Conservation (phyloP, 2,329 filamentous ascomycete genomes). For the Verticillium isaacii region DNA sequence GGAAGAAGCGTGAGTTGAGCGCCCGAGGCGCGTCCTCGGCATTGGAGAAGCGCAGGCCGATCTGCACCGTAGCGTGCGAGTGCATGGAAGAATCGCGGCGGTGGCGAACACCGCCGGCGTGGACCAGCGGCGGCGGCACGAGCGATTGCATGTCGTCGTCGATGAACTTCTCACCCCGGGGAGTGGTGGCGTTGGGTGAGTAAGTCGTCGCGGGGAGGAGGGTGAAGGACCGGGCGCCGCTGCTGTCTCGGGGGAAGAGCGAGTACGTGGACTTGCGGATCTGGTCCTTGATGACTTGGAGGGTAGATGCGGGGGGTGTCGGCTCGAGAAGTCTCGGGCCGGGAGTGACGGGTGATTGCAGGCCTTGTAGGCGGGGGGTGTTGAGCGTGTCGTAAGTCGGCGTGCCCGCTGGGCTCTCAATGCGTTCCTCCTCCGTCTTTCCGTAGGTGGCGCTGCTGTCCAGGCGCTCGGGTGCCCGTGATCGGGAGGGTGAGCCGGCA, state of each 20-base stretch:
- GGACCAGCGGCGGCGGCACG: slow-evolving; percentile 10
- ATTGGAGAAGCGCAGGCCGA: slow-evolving; percentile 63
- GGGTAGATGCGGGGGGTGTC: slow-evolving; percentile 7
- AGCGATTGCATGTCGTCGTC: slow-evolving; percentile 8
- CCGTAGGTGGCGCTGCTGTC: slow-evolving; percentile 19
- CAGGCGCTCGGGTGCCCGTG: slow-evolving; percentile 22
- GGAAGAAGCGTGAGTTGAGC: slow-evolving; percentile 23
- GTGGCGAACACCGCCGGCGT: slow-evolving; percentile 34
- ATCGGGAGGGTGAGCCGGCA: slow-evolving; percentile 25
- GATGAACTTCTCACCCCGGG: not conserved
- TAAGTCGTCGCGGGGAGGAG: slow-evolving; percentile 46
- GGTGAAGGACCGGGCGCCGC: slow-evolving; percentile 24
- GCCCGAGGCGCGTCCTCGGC: slow-evolving; percentile 42
- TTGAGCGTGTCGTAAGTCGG: slow-evolving; percentile 21
- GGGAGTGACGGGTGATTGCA: slow-evolving; percentile 19
- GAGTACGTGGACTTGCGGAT: slow-evolving; percentile 33
- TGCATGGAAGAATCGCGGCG: slow-evolving; percentile 56
- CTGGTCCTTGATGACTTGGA: slow-evolving; percentile 17
- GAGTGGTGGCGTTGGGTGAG: slow-evolving; percentile 14
- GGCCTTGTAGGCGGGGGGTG: not conserved
- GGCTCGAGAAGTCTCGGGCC: slow-evolving; percentile 8
- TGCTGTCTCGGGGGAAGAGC: slow-evolving; percentile 29
- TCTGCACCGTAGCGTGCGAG: slow-evolving; percentile 63
- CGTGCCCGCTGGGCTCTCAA: slow-evolving; percentile 17
- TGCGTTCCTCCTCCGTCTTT: slow-evolving; percentile 9